Evolutionary conservation across 2,329 filamentous ascomycete species (phyloP).

Genomic region (Blastomyces parvus): DNA sequence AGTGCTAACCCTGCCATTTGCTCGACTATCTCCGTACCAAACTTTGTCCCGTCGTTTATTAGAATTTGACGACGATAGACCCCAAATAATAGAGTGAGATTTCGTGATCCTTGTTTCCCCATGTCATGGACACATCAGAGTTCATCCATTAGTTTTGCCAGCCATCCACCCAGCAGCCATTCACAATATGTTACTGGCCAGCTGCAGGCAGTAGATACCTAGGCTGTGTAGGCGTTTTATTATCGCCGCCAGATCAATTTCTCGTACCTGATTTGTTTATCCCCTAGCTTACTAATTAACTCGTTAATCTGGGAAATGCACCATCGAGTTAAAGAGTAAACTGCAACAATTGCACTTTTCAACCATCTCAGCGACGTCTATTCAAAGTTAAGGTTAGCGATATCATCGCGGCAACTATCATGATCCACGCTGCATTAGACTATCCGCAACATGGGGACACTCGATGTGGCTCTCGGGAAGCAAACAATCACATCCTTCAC

Average conservation of each 20-base stretch:
- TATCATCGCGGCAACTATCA: not conserved
- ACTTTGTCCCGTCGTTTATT: not conserved
- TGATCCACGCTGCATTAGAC: conserved; percentile 1
- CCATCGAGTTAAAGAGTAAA: not conserved
- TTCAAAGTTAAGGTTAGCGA: not conserved
- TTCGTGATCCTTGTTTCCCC: not conserved
- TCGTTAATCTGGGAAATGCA: not conserved
- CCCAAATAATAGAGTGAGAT: not conserved
- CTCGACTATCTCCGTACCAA: not conserved
- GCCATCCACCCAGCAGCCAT: not conserved
- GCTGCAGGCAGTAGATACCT: too few species aligned
- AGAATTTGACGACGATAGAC: not conserved
- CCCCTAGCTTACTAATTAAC: too few species aligned
- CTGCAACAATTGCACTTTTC: not conserved
- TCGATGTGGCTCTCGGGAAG: not conserved
- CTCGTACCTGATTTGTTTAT: too few species aligned
- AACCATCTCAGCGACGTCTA: not conserved
- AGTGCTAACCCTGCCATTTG: not conserved
- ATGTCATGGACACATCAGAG: not conserved
- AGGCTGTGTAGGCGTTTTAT: not conserved
- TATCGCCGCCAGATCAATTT: not conserved
- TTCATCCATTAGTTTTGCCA: not conserved
- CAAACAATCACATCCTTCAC: not conserved
- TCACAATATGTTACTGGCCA: too few species aligned
- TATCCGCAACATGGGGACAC: not conserved